phyloP scores from a whole-genome alignment of 1,139 yeast genomes.

The Yamadazyma songkhlaensis region DNA sequence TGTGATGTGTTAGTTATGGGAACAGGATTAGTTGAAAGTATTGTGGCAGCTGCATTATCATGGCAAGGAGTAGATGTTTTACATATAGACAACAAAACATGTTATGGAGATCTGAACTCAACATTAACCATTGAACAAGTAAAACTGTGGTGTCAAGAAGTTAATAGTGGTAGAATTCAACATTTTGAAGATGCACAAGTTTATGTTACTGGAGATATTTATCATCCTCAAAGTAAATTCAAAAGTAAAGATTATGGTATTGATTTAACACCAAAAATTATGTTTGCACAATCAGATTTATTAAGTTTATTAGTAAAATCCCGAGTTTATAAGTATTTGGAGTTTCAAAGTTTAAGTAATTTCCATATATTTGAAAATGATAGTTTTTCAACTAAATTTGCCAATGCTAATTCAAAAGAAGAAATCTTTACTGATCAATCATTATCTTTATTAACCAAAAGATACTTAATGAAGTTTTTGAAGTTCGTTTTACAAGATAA shows the following conservation, averaged over 20 bases:
- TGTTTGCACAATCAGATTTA: slow-evolving; percentile 87
- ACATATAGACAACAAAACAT: slow-evolving; percentile 78
- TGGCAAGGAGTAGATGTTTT: slow-evolving; percentile 95
- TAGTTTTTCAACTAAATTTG: slow-evolving; percentile 72
- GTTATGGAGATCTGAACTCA: slow-evolving; percentile 87
- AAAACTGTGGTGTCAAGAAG: slow-evolving; percentile 74
- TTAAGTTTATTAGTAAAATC: slow-evolving; percentile 75
- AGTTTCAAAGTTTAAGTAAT: slow-evolving; percentile 82
- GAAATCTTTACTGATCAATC: slow-evolving; percentile 92
- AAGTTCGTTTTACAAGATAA: slow-evolving; percentile 76
- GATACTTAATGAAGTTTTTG: slow-evolving; percentile 87
- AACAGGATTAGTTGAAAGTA: slow-evolving; percentile 85
- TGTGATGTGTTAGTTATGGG: slow-evolving; percentile 91
- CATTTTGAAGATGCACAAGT: slow-evolving; percentile 61
- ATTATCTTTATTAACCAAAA: slow-evolving; percentile 70
- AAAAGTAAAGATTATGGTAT: slow-evolving; percentile 78
- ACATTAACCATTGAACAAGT: slow-evolving; percentile 84
- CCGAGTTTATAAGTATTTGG: slow-evolving; percentile 86
- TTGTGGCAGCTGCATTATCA: slow-evolving; percentile 88
- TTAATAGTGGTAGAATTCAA: slow-evolving; percentile 48
- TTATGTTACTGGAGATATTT: slow-evolving; percentile 60
- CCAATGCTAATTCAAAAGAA: slow-evolving; percentile 69
- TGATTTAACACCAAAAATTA: slow-evolving; percentile 82
- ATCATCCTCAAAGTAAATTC: slow-evolving; percentile 31
- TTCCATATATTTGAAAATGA: slow-evolving; percentile 94